Base-by-base conservation (phyloP, 768 basidiomycete species). In the Tubosaeta sp. region DNA sequence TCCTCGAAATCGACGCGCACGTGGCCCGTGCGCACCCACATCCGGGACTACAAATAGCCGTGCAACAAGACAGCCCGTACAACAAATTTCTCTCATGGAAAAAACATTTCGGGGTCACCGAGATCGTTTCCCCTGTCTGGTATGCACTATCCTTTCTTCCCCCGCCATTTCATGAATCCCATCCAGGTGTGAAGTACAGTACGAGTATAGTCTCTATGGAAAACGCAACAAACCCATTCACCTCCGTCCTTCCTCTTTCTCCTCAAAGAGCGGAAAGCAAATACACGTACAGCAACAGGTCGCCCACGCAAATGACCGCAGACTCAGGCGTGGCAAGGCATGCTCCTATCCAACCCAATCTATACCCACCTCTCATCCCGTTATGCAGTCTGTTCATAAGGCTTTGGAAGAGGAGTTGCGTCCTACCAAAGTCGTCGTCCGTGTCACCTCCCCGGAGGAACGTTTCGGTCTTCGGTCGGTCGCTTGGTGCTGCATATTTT, bases 141-240 rank as follows among this genome's bases (percentile, higher is more conserved):
- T 84, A 66, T 50, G 74, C 65, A 10, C 10, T 44, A 2, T 8
- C 35, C 24, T 18, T 6, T 18, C 3, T 8, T n/a, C 3, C 12
- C 12, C 25, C 11, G 13, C 29, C 39, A 45, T 39, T 54, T 61
- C 46, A 29, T 11, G 8, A 11, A 49, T 25, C 42, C 27, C 19
- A 32, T 13, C 49, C 31, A 89, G 88, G 88, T 90, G 88, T 59
- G 88, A 89, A 61, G 76, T 88, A 6, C 86, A 89, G 62, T 82
- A 80, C 62, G 86, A 90, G 57, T 90, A 90, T 60, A 80, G 86
- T 3, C 71, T 90, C 35, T 78, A 80, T 27, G 83, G 85, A 52
- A 71, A 69, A 51, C 74, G 86, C 19, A 68, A 73, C 39, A 73
- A 66, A 39, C 79, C 76, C 16, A 55, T 86, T 1, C 68, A 69